These are phyloP conservation scores for Fistulifera pelliculosa DNA, from an alignment of 108 stramenopile genomes.

Conservation along the genomic window DNA sequence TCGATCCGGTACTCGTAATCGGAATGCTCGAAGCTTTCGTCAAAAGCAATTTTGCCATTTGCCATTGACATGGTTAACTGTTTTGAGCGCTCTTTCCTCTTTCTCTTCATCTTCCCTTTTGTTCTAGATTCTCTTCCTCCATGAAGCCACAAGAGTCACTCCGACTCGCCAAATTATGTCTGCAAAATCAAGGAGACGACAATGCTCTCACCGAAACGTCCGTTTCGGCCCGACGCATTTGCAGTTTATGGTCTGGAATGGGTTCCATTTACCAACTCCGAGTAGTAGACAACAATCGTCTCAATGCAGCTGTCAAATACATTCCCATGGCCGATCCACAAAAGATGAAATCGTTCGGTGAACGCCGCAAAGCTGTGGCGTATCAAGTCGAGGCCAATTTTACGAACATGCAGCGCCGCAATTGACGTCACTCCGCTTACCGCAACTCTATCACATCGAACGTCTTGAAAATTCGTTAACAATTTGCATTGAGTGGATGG, in stretches of 20 bases:
- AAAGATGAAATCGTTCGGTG: slow-evolving; percentile 33
- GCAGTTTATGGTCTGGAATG: slow-evolving; percentile 61
- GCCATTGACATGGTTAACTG: too few species aligned
- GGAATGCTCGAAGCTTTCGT: too few species aligned
- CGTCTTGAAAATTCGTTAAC: slow-evolving; percentile 5
- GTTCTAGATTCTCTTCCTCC: background rate
- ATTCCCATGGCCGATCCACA: background rate
- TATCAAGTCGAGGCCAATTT: slow-evolving; percentile 62
- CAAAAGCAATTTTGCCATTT: too few species aligned
- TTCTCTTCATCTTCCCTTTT: too few species aligned
- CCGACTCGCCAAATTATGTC: background rate
- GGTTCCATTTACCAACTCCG: slow-evolving; percentile 48
- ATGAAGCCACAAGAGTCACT: background rate
- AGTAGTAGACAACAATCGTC: slow-evolving; percentile 9
- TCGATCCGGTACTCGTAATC: too few species aligned
- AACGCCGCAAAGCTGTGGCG: slow-evolving; percentile 47
- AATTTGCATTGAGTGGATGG: slow-evolving; percentile 17
- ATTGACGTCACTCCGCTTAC: slow-evolving; percentile 4
- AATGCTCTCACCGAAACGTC: too few species aligned
- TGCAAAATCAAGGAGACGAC: background rate
- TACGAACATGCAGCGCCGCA: slow-evolving; percentile 18
- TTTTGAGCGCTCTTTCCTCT: too few species aligned
- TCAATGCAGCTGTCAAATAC: background rate
- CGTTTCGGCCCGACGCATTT: background rate
- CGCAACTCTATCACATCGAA: slow-evolving; percentile 39